Evolutionary conservation across 768 basidiomycete species (phyloP).

Genomic region (Amanita pallidorosea): DNA sequence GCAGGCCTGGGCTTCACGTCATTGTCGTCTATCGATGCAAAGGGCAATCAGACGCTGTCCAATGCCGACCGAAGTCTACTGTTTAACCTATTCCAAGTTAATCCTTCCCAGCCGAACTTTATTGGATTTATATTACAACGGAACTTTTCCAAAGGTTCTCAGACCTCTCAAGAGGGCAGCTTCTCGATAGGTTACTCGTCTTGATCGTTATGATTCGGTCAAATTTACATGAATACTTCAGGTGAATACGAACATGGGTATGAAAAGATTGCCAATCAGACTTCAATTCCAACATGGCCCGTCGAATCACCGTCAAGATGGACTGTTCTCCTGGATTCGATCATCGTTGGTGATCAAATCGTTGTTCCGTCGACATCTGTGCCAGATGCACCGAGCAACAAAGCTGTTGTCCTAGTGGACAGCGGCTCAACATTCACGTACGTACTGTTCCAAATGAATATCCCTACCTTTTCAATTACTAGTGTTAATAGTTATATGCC

Average conservation of each 20-base stretch:
- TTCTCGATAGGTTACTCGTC: constrained; percentile 55
- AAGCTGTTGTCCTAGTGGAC: constrained; percentile 69
- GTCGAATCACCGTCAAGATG: constrained; percentile 51
- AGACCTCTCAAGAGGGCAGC: constrained; percentile 46
- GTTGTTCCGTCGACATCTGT: constrained; percentile 45
- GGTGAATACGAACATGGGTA: constrained; percentile 64
- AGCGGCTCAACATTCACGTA: constrained; percentile 78
- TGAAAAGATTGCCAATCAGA: constrained; percentile 41
- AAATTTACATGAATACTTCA: not conserved
- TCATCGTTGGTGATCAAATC: constrained; percentile 47
- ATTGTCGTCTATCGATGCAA: constrained; percentile 60
- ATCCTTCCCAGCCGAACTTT: constrained; percentile 66
- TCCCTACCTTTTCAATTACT: constrained; percentile 2
- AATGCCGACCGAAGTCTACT: constrained; percentile 59
- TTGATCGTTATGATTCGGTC: not conserved
- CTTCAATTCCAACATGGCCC: constrained; percentile 68
- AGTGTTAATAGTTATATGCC: constrained; percentile 53
- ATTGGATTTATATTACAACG: constrained; percentile 70
- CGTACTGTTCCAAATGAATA: constrained; percentile 13
- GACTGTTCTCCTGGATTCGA: constrained; percentile 67
- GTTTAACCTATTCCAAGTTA: constrained; percentile 63
- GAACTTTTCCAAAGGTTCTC: constrained; percentile 24
- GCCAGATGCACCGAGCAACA: constrained; percentile 46
- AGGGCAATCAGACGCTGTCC: constrained; percentile 45
- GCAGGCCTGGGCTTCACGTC: constrained; percentile 70